phyloP scores from a whole-genome alignment of 495 filamentous ascomycete genomes.

The Cryomyces antarcticus region DNA sequence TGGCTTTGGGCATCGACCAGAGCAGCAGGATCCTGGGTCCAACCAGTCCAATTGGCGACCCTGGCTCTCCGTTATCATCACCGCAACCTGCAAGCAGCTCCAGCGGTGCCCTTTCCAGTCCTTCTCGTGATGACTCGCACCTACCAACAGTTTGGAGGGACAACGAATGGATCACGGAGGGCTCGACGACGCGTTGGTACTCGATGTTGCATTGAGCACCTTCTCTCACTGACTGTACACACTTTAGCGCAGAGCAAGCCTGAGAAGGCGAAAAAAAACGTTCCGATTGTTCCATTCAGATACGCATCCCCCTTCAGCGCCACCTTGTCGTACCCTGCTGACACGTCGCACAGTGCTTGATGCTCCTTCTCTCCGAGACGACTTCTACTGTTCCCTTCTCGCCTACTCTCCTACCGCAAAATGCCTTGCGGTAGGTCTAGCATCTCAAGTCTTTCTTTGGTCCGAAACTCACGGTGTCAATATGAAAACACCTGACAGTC shows the following conservation, averaged over 20 bases:
- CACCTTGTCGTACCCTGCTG: neutral
- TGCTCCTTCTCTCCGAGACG: slow-evolving; percentile 72
- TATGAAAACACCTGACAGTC: slow-evolving; percentile 1
- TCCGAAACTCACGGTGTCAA: slow-evolving; percentile 42
- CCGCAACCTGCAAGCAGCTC: neutral
- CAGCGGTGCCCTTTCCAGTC: neutral
- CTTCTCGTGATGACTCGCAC: neutral
- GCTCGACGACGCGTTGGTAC: neutral
- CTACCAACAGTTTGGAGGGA: slow-evolving; percentile 13
- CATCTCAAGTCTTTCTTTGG: slow-evolving; percentile 74
- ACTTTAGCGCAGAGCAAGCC: neutral
- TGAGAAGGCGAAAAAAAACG: slow-evolving; percentile 7
- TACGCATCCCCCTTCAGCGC: slow-evolving; percentile 19
- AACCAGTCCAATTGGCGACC: neutral
- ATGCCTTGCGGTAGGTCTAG: slow-evolving; percentile 68
- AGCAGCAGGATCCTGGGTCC: slow-evolving; percentile 33
- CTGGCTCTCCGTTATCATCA: neutral
- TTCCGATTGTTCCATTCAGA: slow-evolving; percentile 63
- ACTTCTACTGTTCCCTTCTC: slow-evolving; percentile 86
- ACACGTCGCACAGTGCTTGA: slow-evolving; percentile 42
- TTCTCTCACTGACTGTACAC: neutral
- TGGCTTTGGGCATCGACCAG: slow-evolving; percentile 67
- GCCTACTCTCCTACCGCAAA: slow-evolving; percentile 58
- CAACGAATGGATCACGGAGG: slow-evolving; percentile 11
- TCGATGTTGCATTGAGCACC: neutral